A percentile compares a stretch with the other conserved stretches of the same genome.
These are phyloP conservation scores for Hypoxylon rubiginosum DNA, from an alignment of 2,329 filamentous ascomycete genomes.

Conservation along the genomic window DNA sequence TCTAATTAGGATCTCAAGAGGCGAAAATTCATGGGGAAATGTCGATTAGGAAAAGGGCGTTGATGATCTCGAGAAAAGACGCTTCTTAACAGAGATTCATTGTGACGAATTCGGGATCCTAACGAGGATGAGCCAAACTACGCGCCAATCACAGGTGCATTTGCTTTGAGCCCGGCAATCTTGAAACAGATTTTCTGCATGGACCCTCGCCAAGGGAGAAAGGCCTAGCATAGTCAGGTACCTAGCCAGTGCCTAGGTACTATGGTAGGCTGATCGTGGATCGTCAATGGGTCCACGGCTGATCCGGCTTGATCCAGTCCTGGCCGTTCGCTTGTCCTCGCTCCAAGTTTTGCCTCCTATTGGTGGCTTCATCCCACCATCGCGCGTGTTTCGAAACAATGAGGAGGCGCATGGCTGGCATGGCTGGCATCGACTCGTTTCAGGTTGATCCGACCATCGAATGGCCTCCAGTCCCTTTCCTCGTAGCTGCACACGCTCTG, in stretches of 20 bases:
- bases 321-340: slow-evolving; percentile 32
- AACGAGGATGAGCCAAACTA: slow-evolving; percentile 26
- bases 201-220: slow-evolving; percentile 39
- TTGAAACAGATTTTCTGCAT: slow-evolving; percentile 46
- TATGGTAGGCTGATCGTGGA: slow-evolving; percentile 39
- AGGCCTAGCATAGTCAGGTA: slow-evolving; percentile 12
- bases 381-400: slow-evolving; percentile 51
- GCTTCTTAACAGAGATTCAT: slow-evolving; percentile 22
- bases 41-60: slow-evolving; percentile 11
- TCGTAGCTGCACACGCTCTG: slow-evolving; percentile 30
- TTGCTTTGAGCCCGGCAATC: slow-evolving; percentile 38
- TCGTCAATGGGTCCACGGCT: slow-evolving; percentile 41
- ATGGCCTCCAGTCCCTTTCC: slow-evolving; percentile 37
- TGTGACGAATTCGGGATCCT: slow-evolving; percentile 23
- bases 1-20: slow-evolving; percentile 5
- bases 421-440: slow-evolving; percentile 49
- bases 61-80: slow-evolving; percentile 20
- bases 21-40: slow-evolving; percentile 5
- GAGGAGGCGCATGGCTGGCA: slow-evolving; percentile 44
- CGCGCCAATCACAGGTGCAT: slow-evolving; percentile 35
- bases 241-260: not conserved
- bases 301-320: slow-evolving; percentile 39
- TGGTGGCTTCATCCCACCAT: slow-evolving; percentile 44
- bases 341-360: slow-evolving; percentile 27
- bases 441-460: slow-evolving; percentile 49